Base-by-base conservation (phyloP, 2,329 filamentous ascomycete genomes). In the Teratosphaeria epicoccoides region DNA sequence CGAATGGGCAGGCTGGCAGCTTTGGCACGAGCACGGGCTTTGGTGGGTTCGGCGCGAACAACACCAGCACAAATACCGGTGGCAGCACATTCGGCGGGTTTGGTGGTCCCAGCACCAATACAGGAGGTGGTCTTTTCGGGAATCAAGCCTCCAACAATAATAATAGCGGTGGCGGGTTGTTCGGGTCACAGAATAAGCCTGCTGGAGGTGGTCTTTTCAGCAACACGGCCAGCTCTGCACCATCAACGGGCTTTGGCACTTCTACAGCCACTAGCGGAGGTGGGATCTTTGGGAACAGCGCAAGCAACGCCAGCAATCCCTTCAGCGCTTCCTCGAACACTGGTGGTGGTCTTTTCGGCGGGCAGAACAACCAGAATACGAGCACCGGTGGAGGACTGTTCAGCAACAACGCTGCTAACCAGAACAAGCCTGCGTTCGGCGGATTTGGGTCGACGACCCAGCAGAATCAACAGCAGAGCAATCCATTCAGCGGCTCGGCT, bases 1-100 rank as follows among this genome's bases (percentile, higher is more conserved):
- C 80, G 43, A 88, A 85, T 55, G 88, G 88, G 25, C 85, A 89
- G 58, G 74, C 81, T 46, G 89, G 89, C 53, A 87, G 85, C 6
- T 96, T 96, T 68, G 91, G 89, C 17, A 76, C 83, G 53, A 77
- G 74, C 59, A 80, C 78, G 2, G 73, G 72, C 1, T 76, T 74
- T 47, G 66, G 66, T 45, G 74, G 70, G 23, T 69, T 70, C 45
- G 67, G 67, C 17, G 69, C 58, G 22, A 63, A 59, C 29, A 59
- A 52, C 46, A 66, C 68, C 37, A 58, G 57, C 22, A 59, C 63
- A 24, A 61, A 62, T 14, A 63, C 67, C 25, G 62, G 65, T 17
- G 70, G 71, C 28, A 55, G 52, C 24, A 49, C 57, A 46, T 57
- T 51, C 44, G 56, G 55, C 17, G 49, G 52, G 1, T 63, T 63